These are phyloP conservation scores for Diplogelasinospora grovesii DNA, from an alignment of 495 filamentous ascomycete genomes.

Conservation along the genomic window DNA sequence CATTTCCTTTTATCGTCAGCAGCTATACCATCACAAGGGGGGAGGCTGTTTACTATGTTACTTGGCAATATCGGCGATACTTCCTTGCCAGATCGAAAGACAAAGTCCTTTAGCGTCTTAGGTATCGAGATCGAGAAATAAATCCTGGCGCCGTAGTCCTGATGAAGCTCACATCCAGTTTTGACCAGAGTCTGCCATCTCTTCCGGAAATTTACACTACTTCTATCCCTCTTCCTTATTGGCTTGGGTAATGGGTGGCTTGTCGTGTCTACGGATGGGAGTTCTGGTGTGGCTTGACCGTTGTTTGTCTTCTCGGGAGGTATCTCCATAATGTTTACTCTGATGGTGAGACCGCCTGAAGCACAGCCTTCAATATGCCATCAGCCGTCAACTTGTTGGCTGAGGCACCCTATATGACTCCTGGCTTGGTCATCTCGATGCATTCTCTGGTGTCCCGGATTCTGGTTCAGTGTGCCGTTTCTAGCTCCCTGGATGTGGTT, in stretches of 20 bases:
- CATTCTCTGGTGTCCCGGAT: background rate
- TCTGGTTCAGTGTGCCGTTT: background rate
- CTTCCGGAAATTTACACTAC: conserved; percentile 7
- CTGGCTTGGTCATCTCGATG: no score
- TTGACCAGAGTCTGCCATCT: conserved; percentile 6
- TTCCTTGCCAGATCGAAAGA: conserved; percentile 5
- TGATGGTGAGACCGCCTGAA: background rate
- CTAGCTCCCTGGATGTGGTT: no score
- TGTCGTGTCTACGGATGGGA: background rate
- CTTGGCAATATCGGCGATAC: conserved; percentile 3
- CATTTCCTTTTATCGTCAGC: conserved; percentile 9
- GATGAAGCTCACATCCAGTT: conserved; percentile 5
- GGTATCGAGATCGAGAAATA: conserved; percentile 10
- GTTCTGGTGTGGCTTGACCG: background rate
- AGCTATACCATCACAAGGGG: conserved; percentile 4
- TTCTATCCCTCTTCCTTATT: conserved; percentile 7
- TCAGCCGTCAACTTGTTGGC: background rate
- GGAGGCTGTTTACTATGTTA: conserved; percentile 4
- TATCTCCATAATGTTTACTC: background rate
- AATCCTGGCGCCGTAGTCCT: conserved; percentile 4
- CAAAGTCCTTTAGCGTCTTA: conserved; percentile 7
- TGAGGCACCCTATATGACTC: background rate
- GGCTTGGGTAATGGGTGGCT: conserved; percentile 3
- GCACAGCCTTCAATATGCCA: no score
- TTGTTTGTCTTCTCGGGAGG: background rate